Evolutionary conservation across 2,329 filamentous ascomycete species (phyloP), one percentile per base, ranked within the genome.

Genomic region (Epichloe elymi): DNA sequence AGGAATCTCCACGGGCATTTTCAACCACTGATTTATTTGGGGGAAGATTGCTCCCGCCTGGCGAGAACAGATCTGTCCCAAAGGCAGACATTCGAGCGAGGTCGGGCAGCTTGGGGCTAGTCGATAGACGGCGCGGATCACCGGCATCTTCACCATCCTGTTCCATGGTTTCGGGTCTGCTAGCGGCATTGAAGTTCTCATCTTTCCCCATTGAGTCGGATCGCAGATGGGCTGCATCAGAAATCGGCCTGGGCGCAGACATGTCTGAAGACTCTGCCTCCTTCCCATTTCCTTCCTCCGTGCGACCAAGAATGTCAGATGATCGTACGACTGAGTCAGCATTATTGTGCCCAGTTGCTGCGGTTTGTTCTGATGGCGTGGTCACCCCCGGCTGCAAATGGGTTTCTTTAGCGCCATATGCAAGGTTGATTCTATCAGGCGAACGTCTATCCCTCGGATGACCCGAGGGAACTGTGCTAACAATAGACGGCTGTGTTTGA

Each of bases 291-390:
- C 86, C 84, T 56, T 87, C 84, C 49, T 79, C 79, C 63, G 84
- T 74, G 5, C 84, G 79, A 60, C 78, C 83, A 63, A 91, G 90
- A 41, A 90, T 83, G 57, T 94, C 87, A 12, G 84, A 78, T 2
- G 88, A 86, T 38, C 23, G 19, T 15, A 36, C 12, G 17, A 26
- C 15, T 17, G 14, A 11, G 10, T 41, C 23, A 26, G 17, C 4
- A 30, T 26, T 8, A 12, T 36, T 8, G 17, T 33, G 37, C 37
- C 17, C 15, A n/a, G 12, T 8, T 33, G n/a, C 17, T 39, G 17
- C 8, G 14, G n/a, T 15, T 17, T 49, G 35, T 20, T 12, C 17
- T 8, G 41, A 12, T 23, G 7, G 17, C 15, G n/a, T 2, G 14
- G 17, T 10, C 35, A 8, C n/a, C 5, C 3, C 7, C 19, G 37